A percentile compares a stretch with the other conserved stretches of the same genome.
These are phyloP conservation scores for Mesembryanthemum crystallinum DNA, from an alignment of 148 eudicot genomes.

Conservation along the genomic window DNA sequence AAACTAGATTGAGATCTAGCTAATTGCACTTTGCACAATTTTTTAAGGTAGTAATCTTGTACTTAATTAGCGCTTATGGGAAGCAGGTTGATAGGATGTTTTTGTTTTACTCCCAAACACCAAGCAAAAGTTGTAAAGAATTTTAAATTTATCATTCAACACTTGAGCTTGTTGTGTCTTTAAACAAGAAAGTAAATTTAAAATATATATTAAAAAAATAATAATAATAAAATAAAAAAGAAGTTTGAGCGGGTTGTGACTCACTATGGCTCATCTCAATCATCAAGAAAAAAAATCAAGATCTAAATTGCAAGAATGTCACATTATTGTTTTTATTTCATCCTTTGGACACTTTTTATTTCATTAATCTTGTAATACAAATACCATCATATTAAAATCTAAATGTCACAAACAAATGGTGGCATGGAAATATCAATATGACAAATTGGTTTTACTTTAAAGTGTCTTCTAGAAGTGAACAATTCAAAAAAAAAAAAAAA, in stretches of 20 bases:
- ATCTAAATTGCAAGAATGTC: background rate
- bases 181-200: too few species aligned
- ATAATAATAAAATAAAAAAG: too few species aligned
- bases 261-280: background rate
- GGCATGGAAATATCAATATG: too few species aligned
- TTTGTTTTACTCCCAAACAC: slow-evolving; percentile 8
- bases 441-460: too few species aligned
- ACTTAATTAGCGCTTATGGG: slow-evolving; percentile 15
- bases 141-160: background rate
- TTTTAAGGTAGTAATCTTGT: slow-evolving; percentile 17
- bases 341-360: too few species aligned
- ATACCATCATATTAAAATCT: background rate
- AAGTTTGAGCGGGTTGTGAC: background rate
- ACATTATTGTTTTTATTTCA: too few species aligned
- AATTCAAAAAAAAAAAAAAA: too few species aligned
- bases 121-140: background rate
- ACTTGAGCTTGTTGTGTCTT: too few species aligned
- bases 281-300: background rate
- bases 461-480: too few species aligned
- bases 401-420: too few species aligned
- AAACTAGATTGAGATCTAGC: slow-evolving; percentile 5
- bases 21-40: slow-evolving; percentile 11
- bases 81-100: background rate
- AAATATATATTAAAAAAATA: too few species aligned
- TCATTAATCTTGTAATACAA: background rate